These are phyloP conservation scores for Sutorius eximius DNA, from an alignment of 1,284 basidiomycete genomes.

Conservation along the genomic window DNA sequence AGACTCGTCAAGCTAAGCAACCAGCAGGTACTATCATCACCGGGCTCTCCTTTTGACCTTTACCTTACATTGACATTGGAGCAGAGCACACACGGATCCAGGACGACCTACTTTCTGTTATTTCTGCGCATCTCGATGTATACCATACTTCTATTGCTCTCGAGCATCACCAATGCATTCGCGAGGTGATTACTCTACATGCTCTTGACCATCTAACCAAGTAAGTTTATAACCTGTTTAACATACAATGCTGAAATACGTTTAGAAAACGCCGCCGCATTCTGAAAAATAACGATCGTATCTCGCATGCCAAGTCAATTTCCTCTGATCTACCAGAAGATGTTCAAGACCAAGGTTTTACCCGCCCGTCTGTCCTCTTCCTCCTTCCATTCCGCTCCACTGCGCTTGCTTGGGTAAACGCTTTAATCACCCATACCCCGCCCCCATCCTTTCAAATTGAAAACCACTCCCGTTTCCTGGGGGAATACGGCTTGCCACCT, in stretches of 20 bases:
- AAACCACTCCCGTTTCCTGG: slow-evolving; percentile 79
- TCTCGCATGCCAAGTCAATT: slow-evolving; percentile 67
- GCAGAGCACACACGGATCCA: slow-evolving; percentile 58
- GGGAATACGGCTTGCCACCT: slow-evolving; percentile 82
- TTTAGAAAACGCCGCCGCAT: slow-evolving; percentile 86
- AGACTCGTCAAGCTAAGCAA: slow-evolving; percentile 51
- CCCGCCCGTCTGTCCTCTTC: slow-evolving; percentile 90
- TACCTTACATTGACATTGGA: slow-evolving; percentile 17
- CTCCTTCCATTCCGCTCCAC: slow-evolving; percentile 91
- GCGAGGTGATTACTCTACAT: slow-evolving; percentile 74
- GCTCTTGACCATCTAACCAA: slow-evolving; percentile 84
- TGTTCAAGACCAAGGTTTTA: slow-evolving; percentile 96
- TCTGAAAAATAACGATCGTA: slow-evolving; percentile 92
- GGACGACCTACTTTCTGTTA: slow-evolving; percentile 60
- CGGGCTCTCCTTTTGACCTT: background rate
- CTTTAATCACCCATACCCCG: slow-evolving; percentile 69
- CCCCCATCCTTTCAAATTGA: slow-evolving; percentile 77
- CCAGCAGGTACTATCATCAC: slow-evolving; percentile 44
- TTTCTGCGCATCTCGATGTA: slow-evolving; percentile 73
- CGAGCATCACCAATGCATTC: slow-evolving; percentile 51
- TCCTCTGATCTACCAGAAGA: slow-evolving; percentile 61
- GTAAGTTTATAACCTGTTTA: slow-evolving; percentile 42
- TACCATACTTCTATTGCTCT: slow-evolving; percentile 65
- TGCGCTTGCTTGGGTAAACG: slow-evolving; percentile 77
- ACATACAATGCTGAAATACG: slow-evolving; percentile 13